Conservation (phyloP, 768 basidiomycete species). For the Termitomyces sp. region DNA sequence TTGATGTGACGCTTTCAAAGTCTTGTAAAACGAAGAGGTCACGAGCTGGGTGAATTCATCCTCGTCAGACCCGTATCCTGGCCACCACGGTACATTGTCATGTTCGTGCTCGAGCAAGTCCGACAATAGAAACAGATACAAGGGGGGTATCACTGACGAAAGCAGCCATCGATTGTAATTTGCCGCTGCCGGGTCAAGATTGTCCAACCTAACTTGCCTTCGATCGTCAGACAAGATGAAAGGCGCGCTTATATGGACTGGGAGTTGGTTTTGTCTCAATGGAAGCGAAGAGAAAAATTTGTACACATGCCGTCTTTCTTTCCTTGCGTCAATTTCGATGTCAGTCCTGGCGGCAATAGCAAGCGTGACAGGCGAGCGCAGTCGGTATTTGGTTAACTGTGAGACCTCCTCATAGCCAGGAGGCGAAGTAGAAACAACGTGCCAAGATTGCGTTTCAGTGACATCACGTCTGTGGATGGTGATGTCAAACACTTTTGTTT, state of each 20-base stretch:
- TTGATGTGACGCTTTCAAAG: background rate
- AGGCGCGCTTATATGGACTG: slow-evolving; percentile 41
- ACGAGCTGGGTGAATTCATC: background rate
- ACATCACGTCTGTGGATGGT: background rate
- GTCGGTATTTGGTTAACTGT: slow-evolving; percentile 15
- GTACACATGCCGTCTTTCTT: slow-evolving; percentile 1
- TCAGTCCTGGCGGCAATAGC: slow-evolving; percentile 25
- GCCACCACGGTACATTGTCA: slow-evolving; percentile 31
- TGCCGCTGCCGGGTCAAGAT: slow-evolving; percentile 26
- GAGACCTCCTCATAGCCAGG: background rate
- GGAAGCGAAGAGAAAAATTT: slow-evolving; percentile 43
- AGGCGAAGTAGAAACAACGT: slow-evolving; percentile 3
- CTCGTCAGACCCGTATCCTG: slow-evolving; percentile 19
- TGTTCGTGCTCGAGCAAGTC: slow-evolving; percentile 15
- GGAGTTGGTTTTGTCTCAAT: slow-evolving; percentile 33
- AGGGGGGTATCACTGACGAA: slow-evolving; percentile 24
- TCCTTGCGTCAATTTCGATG: slow-evolving; percentile 13
- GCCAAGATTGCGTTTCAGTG: slow-evolving; percentile 4
- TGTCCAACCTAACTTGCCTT: slow-evolving; percentile 37
- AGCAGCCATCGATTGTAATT: slow-evolving; percentile 41
- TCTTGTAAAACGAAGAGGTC: slow-evolving; percentile 6
- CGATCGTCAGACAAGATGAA: slow-evolving; percentile 44
- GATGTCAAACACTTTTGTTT: background rate
- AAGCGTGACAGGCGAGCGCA: slow-evolving; percentile 24
- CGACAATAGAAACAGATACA: slow-evolving; percentile 37